Percentiles rank a stretch among this genome's conserved stretches.
Conservation (phyloP, 331 rosid species). For the Pyrus hybrid region DNA sequence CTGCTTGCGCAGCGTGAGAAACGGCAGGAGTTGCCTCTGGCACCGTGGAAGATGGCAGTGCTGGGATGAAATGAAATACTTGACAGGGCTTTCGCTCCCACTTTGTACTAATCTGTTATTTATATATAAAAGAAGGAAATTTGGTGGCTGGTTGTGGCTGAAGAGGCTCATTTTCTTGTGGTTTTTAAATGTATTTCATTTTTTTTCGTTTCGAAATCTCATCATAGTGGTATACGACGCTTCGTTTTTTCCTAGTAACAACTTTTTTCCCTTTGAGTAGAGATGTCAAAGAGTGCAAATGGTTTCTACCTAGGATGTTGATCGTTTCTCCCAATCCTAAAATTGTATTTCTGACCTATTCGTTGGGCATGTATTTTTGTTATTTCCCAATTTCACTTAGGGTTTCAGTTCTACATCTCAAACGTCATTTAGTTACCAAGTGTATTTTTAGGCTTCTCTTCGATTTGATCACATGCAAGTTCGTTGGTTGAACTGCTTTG, state of each 20-base stretch:
- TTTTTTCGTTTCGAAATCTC: not conserved
- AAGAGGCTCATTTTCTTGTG: slow-evolving; percentile 58
- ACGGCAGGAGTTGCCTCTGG: slow-evolving; percentile 39
- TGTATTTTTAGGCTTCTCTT: not conserved
- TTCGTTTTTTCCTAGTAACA: not conserved
- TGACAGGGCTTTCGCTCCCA: slow-evolving; percentile 46
- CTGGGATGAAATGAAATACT: slow-evolving; percentile 18
- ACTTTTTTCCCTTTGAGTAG: not conserved
- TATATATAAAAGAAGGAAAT: slow-evolving; percentile 46
- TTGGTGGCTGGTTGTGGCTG: slow-evolving; percentile 54
- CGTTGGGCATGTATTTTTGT: not conserved
- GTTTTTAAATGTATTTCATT: slow-evolving; percentile 31
- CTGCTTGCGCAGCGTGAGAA: slow-evolving; percentile 49
- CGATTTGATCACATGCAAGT: not conserved
- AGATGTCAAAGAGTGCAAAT: not conserved
- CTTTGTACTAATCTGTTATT: slow-evolving; percentile 52
- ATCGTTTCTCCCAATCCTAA: not conserved
- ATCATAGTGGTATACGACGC: not conserved
- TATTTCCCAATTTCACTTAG: not conserved
- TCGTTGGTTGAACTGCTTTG: not conserved
- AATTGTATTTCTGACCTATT: not conserved
- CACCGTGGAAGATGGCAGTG: slow-evolving; percentile 24
- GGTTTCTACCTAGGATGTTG: not conserved
- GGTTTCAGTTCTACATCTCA: not conserved
- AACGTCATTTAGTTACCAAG: not conserved